phyloP scores from a whole-genome alignment of 257 asterid species.

The Penstemon barbatus region DNA sequence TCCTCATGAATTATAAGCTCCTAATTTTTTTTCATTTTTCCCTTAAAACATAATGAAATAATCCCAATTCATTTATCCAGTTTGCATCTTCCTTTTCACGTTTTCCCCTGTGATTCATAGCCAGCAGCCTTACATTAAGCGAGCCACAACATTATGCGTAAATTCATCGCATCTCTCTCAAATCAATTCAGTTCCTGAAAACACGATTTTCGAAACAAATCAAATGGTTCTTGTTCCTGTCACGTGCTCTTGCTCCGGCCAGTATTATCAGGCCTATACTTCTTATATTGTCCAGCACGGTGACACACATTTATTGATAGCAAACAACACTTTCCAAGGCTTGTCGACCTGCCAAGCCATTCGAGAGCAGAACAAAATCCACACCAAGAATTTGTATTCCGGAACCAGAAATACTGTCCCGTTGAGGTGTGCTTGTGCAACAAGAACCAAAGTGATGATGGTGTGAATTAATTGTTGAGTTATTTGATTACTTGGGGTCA shows the following conservation, averaged over 20 bases:
- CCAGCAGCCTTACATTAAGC: constrained; percentile 70
- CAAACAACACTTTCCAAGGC: constrained; percentile 55
- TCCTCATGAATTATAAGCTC: neutral
- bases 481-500: constrained; percentile 47
- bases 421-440: constrained; percentile 84
- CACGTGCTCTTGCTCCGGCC: constrained; percentile 77
- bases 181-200: constrained; percentile 54
- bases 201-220: constrained; percentile 30
- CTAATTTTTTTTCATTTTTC: neutral
- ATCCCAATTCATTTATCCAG: constrained; percentile 18
- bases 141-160: constrained; percentile 29
- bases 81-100: constrained; percentile 36
- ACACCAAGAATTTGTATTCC: neutral
- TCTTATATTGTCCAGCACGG: constrained; percentile 35
- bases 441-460: constrained; percentile 47
- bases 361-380: constrained; percentile 39
- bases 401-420: constrained; percentile 62
- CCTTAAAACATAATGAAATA: constrained; percentile 33
- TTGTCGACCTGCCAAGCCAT: constrained; percentile 73
- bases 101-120: constrained; percentile 35
- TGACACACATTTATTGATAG: constrained; percentile 32
- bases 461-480: constrained; percentile 59
- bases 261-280: constrained; percentile 48
- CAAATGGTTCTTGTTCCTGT: constrained; percentile 63
- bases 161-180: constrained; percentile 50